Base-by-base conservation (phyloP, 345 rosid species). In the Tarenaya hassleriana region DNA sequence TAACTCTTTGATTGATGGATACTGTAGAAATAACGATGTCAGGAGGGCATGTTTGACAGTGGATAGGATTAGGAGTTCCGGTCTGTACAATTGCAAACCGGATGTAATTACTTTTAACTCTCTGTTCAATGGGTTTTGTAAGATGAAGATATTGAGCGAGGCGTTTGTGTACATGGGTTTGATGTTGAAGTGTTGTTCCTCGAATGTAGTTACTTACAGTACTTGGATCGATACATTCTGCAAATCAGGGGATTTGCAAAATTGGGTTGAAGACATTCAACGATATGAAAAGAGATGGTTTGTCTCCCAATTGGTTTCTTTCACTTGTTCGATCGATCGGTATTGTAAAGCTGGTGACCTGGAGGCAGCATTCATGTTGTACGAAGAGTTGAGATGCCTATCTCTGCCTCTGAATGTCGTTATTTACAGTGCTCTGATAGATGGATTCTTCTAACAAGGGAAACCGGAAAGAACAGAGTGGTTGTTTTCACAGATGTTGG, bases 271-370 rank as follows among this genome's bases (percentile, higher is more conserved):
- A 56, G 42, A 16, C 67, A 17, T 72, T 72, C 59, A 7, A 17
- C 18, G 62, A 24, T 46, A 66, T 75, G 77, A 69, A 61, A 64
- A 66, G 27, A 56, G 73, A 72, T 52, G 64, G 47, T 41, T 58
- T 69, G 14, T 21, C 38, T 42, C 74, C 74, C 2, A 72, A 75
- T 63, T 73, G 55, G 55, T 72, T 46, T 61, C 63, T 34, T 72
- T 62, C 59, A 69, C 80, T 54, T 66, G 73, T 63, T 75, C 72
- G 73, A 75, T 75, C 42, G 71, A 72, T 53, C 75, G 80, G 34
- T 69, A 55, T 6, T 55, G 70, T 63, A 69, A 72, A 49, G 66
- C 49, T 56, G 73, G 73, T 27, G 49, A 63, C 34, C 66, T 72
- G 50, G 68, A 72, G 41, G 56, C 56, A 27, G 73, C 73, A 0